These are phyloP conservation scores for Anthracocystis walkeri DNA, from an alignment of 1,284 basidiomycete genomes.

Conservation along the genomic window DNA sequence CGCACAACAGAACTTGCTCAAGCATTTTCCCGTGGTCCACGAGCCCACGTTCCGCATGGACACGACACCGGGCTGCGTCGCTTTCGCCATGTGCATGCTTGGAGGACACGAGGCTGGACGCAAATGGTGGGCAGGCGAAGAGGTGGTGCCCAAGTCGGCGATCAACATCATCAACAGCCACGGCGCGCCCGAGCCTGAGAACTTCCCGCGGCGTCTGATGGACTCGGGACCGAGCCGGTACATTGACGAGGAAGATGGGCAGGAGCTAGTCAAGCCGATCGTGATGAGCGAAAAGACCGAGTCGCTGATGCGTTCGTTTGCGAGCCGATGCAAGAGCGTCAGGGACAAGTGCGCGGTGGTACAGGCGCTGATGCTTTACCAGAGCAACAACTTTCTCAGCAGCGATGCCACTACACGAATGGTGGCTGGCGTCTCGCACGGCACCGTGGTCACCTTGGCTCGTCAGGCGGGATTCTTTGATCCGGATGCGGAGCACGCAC, in stretches of 20 bases:
- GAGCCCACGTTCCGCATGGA: slow-evolving; percentile 64
- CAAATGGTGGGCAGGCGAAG: slow-evolving; percentile 63
- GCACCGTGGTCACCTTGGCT: slow-evolving; percentile 51
- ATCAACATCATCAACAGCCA: slow-evolving; percentile 41
- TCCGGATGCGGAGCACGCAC: slow-evolving; percentile 40
- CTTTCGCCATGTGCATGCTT: slow-evolving; percentile 61
- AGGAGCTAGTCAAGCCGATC: slow-evolving; percentile 60
- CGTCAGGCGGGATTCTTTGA: slow-evolving; percentile 62
- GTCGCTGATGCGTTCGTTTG: slow-evolving; percentile 58
- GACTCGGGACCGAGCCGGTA: slow-evolving; percentile 25
- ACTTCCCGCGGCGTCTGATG: slow-evolving; percentile 11
- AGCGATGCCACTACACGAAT: slow-evolving; percentile 47
- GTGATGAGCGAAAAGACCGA: slow-evolving; percentile 63
- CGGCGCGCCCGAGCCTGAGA: slow-evolving; percentile 7
- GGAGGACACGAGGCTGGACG: slow-evolving; percentile 58
- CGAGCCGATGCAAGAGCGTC: slow-evolving; percentile 48
- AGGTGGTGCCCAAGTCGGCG: slow-evolving; percentile 53
- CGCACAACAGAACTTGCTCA: slow-evolving; percentile 61
- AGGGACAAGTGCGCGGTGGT: slow-evolving; percentile 60
- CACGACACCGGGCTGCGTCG: slow-evolving; percentile 57
- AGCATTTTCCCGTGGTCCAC: slow-evolving; percentile 62
- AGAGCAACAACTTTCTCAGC: slow-evolving; percentile 58
- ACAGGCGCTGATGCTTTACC: slow-evolving; percentile 58
- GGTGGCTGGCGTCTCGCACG: slow-evolving; percentile 51
- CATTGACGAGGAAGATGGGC: slow-evolving; percentile 60